phyloP scores from a whole-genome alignment of 2,329 filamentous ascomycete species.

The Didymellaceae sp. region DNA sequence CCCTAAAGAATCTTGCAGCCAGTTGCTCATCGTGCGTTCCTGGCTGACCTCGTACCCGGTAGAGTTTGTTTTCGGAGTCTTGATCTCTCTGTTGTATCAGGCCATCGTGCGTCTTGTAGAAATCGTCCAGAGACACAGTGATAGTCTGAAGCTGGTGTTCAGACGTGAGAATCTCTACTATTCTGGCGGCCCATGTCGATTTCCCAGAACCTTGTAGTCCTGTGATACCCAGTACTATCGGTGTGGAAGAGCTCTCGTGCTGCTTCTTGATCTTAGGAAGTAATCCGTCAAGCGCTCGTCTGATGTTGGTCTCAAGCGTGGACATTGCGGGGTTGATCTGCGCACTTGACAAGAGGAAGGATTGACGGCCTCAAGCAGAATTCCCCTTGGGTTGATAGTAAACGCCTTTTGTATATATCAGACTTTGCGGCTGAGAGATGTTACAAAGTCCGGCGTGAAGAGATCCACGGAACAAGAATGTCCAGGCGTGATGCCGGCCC shows the following conservation, averaged over 20 bases:
- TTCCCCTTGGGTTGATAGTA: not conserved
- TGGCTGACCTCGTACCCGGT: constrained; percentile 84
- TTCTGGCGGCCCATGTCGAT: constrained; percentile 73
- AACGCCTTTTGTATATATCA: not conserved
- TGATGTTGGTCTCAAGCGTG: constrained; percentile 38
- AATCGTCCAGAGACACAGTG: constrained; percentile 71
- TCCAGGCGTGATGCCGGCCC: constrained; percentile 7
- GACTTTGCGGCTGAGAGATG: not conserved
- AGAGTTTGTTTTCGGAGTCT: constrained; percentile 74
- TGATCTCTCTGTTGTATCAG: constrained; percentile 69
- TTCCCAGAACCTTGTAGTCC: constrained; percentile 93
- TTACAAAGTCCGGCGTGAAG: constrained; percentile 3
- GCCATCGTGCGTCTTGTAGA: constrained; percentile 78
- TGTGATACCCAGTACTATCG: constrained; percentile 87
- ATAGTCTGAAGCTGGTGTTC: constrained; percentile 36
- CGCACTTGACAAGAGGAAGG: not conserved
- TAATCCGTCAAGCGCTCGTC: constrained; percentile 34
- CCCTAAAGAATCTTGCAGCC: constrained; percentile 66
- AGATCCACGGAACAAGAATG: constrained; percentile 8
- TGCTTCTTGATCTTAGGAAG: constrained; percentile 35
- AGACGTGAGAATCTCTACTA: constrained; percentile 36
- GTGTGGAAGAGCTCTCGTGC: constrained; percentile 54
- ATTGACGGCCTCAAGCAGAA: no score
- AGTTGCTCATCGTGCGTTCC: constrained; percentile 80
- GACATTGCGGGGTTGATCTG: constrained; percentile 27